These are phyloP conservation scores for Trypanosoma boissoni DNA, from an alignment of 208 protist species.

Conservation along the genomic window DNA sequence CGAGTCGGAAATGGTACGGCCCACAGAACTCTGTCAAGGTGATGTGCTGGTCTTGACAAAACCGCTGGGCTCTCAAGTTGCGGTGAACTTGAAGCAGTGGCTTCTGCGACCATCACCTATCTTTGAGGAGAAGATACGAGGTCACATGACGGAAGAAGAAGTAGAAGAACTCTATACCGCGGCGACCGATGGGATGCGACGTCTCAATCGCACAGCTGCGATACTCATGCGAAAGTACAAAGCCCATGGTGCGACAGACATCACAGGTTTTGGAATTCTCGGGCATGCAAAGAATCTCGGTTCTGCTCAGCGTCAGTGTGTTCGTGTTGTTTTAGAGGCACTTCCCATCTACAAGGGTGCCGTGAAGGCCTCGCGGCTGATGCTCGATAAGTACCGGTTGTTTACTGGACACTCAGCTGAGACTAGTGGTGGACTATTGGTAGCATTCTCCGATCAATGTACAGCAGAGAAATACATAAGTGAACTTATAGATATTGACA, in stretches of 20 bases:
- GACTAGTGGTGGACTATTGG: slow-evolving; percentile 94
- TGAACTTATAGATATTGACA: slow-evolving; percentile 73
- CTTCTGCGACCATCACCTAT: slow-evolving; percentile 61
- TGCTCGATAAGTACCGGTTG: slow-evolving; percentile 86
- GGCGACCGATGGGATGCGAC: slow-evolving; percentile 83
- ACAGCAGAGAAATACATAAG: slow-evolving; percentile 66
- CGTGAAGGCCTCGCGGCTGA: slow-evolving; percentile 68
- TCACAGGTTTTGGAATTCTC: slow-evolving; percentile 97
- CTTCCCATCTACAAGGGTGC: slow-evolving; percentile 89
- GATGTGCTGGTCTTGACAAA: slow-evolving; percentile 97
- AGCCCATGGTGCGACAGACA: slow-evolving; percentile 93
- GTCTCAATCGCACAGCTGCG: slow-evolving; percentile 89
- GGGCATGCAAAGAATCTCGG: slow-evolving; percentile 94
- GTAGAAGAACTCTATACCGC: slow-evolving; percentile 71
- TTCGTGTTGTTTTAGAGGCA: slow-evolving; percentile 72
- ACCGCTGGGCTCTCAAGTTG: slow-evolving; percentile 92
- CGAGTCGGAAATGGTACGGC: slow-evolving; percentile 86
- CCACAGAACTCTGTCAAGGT: slow-evolving; percentile 64
- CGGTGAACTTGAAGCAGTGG: slow-evolving; percentile 95
- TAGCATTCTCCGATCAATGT: slow-evolving; percentile 54
- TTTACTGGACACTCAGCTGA: slow-evolving; percentile 91
- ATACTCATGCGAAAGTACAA: slow-evolving; percentile 82
- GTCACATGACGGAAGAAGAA: slow-evolving; percentile 57
- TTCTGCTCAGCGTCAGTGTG: slow-evolving; percentile 53
- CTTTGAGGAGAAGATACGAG: slow-evolving; percentile 61